A percentile compares a stretch with the other conserved stretches of the same genome.
These are phyloP conservation scores for Geoglossum cookeanum DNA, from an alignment of 2,329 filamentous ascomycete species.

Conservation along the genomic window DNA sequence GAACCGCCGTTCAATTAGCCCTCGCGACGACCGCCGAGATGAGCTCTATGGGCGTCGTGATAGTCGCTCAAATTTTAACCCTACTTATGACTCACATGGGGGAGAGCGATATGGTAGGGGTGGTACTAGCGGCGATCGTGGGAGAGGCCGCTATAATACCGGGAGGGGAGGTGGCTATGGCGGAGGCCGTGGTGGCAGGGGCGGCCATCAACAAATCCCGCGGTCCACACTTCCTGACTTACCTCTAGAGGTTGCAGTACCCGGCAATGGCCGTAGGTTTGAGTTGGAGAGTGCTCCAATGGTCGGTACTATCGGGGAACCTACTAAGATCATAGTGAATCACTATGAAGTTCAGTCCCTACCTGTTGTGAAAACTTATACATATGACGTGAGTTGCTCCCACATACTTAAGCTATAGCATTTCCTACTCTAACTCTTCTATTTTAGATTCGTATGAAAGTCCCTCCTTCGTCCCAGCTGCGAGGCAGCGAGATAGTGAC, in stretches of 20 bases:
- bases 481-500: background rate
- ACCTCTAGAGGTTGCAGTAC: background rate
- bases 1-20: background rate
- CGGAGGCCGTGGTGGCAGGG: background rate
- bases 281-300: background rate
- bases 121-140: background rate
- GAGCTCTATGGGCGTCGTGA: background rate
- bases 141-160: background rate
- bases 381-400: constrained; percentile 4
- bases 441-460: background rate
- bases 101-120: background rate
- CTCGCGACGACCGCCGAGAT: background rate
- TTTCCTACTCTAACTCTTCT: background rate
- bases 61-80: background rate
- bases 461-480: constrained; percentile 1
- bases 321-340: constrained; percentile 1
- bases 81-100: background rate
- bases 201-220: background rate
- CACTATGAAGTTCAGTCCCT: constrained; percentile 4
- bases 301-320: background rate
- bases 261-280: background rate
- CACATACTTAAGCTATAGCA: background rate
- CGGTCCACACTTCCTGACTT: background rate
- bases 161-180: background rate
- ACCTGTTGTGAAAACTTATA: background rate